These are phyloP conservation scores for Gastrolobium villosum DNA, from an alignment of 306 rosid genomes.

Conservation along the genomic window DNA sequence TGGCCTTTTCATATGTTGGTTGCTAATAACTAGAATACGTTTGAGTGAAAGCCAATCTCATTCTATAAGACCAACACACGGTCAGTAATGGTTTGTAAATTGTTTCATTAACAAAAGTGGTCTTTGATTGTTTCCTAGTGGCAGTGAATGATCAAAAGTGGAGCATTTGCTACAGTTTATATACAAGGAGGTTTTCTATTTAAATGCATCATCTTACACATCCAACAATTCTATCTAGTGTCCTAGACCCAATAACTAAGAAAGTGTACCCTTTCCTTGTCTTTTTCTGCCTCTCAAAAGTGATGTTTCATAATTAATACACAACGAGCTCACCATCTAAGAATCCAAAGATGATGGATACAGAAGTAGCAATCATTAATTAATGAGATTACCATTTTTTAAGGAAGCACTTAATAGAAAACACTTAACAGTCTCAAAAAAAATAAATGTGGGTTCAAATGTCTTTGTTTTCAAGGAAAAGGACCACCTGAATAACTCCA, in stretches of 20 bases:
- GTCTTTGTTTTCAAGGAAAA: neutral
- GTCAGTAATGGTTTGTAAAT: no score
- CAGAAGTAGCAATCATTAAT: conserved; percentile 30
- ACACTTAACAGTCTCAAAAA: neutral
- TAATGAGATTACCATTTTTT: conserved; percentile 36
- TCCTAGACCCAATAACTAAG: conserved; percentile 19
- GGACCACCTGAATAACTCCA: conserved; percentile 44
- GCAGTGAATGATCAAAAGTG: conserved; percentile 26
- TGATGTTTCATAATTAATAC: conserved; percentile 46
- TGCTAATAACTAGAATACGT: no score
- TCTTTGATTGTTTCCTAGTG: neutral
- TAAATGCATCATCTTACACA: conserved; percentile 9
- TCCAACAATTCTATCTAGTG: neutral
- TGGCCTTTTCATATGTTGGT: neutral
- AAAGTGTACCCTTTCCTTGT: conserved; percentile 24
- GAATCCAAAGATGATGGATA: conserved; percentile 50
- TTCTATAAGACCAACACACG: no score
- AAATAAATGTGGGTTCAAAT: neutral
- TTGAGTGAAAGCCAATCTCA: no score
- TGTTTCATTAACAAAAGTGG: no score
- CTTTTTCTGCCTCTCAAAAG: conserved; percentile 45
- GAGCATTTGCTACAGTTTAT: neutral
- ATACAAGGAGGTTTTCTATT: neutral
- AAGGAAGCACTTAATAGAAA: neutral
- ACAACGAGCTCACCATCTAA: conserved; percentile 31